Evolutionary conservation across 306 rosid genomes (phyloP).

Genomic region (Lathyrus aphaca): DNA sequence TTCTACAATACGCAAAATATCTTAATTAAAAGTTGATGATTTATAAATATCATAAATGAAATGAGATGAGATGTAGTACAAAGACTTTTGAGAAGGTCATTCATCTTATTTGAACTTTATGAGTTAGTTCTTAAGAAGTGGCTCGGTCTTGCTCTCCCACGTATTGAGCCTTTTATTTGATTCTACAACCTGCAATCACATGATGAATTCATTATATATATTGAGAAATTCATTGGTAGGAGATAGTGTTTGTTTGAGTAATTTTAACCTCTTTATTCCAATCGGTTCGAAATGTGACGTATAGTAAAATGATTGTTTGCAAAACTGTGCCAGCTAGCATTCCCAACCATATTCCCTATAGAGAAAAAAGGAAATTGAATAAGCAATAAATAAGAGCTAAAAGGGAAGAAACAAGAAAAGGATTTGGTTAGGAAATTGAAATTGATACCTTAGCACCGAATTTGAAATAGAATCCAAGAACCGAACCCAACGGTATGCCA

Average conservation of each 20-base stretch:
- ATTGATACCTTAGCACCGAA: constrained; percentile 65
- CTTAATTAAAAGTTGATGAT: no score
- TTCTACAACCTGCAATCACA: constrained; percentile 60
- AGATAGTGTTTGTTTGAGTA: not conserved
- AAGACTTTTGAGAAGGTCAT: no score
- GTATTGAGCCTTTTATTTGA: constrained; percentile 57
- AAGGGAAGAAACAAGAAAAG: not conserved
- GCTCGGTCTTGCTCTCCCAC: constrained; percentile 52
- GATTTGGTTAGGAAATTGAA: not conserved
- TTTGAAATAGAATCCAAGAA: constrained; percentile 78
- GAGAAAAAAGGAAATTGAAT: not conserved
- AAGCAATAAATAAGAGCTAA: not conserved
- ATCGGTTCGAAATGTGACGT: constrained; percentile 68
- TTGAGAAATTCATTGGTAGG: not conserved
- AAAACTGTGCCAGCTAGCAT: constrained; percentile 63
- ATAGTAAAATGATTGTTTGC: constrained; percentile 65
- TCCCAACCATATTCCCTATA: constrained; percentile 84
- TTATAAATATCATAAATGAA: no score
- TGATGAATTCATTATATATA: not conserved
- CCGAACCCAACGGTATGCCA: constrained; percentile 70
- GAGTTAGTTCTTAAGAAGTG: constrained; percentile 24
- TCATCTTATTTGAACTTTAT: no score
- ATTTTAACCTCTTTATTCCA: constrained; percentile 69
- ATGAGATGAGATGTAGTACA: no score
- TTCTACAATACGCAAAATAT: no score